Percentiles rank a stretch among this genome's conserved stretches.
phyloP scores from a whole-genome alignment of 176 grass and related monocot species.

The bread wheat (Triticum aestivum) region DNA sequence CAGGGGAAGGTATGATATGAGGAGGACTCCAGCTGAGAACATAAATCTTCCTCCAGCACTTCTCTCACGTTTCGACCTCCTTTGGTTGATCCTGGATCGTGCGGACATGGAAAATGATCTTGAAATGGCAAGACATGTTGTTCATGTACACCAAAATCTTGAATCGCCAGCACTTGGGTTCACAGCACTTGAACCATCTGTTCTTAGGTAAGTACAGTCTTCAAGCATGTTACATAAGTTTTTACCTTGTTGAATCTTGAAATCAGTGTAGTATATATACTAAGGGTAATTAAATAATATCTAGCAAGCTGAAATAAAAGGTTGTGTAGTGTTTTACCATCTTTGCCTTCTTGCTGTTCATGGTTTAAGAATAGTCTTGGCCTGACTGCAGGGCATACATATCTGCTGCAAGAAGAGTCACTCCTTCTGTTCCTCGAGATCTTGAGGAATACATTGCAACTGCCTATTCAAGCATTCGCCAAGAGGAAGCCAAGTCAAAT shows the following conservation, averaged over 20 bases:
- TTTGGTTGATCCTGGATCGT: conserved; percentile 97
- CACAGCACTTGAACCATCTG: conserved; percentile 82
- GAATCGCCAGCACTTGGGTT: conserved; percentile 95
- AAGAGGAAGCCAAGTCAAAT: conserved; percentile 99
- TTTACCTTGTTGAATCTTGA: not conserved
- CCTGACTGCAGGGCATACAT: conserved; percentile 80
- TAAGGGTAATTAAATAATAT: not conserved
- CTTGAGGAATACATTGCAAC: conserved; percentile 98
- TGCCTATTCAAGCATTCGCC: conserved; percentile 96
- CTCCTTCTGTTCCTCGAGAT: conserved; percentile 79
- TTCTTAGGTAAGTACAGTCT: conserved; percentile 72
- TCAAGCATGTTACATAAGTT: not conserved
- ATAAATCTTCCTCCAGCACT: conserved; percentile 99
- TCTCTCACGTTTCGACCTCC: conserved; percentile 92
- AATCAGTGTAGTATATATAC: not conserved
- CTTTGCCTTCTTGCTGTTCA: not conserved
- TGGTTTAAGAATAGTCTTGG: conserved; percentile 27
- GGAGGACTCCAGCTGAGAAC: conserved; percentile 98
- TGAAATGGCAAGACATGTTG: conserved; percentile 96
- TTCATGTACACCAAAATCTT: conserved; percentile 96
- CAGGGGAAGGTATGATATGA: conserved; percentile 98
- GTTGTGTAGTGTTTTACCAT: not conserved
- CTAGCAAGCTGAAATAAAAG: conserved; percentile 1
- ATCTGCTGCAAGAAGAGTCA: conserved; percentile 85
- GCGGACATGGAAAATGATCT: conserved; percentile 98